Evolutionary conservation across 2,329 filamentous ascomycete species (phyloP), one percentile per base, ranked within the genome.

Genomic region (Calonectria hawksworthii): DNA sequence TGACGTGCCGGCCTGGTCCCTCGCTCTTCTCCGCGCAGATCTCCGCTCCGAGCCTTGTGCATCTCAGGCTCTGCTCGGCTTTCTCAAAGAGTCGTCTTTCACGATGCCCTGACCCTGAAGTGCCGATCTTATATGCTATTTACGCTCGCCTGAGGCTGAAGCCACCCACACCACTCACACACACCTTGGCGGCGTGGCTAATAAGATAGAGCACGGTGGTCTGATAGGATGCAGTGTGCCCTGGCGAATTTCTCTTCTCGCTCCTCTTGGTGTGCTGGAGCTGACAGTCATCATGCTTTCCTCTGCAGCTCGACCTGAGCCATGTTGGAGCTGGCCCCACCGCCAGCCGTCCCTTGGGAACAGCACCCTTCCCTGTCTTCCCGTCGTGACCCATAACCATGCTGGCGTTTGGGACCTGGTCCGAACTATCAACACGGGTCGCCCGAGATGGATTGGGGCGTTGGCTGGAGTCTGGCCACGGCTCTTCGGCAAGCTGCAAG

Each of bases 241-340:
- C 66, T 73, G 51, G 59, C 66, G 59, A 59, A 41, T 47, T 41
- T 51, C 50, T 51, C 41, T 36, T 50, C 68, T 18, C n/a, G 51
- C 47, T 11, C 5, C 26, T 61, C 30, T 67, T 70, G 68, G 59
- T 67, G 72, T 61, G 51, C 68, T 65, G 13, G 59, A 65, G 59
- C 59, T 72, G 63, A 74, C 68, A 16, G 67, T 68, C 54, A 71
- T 67, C 72, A n/a, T 64, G 61, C 54, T 61, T 32, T 47, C 41
- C 47, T 63, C 52, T 74, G 72, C 72, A 74, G 72, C 72, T 68
- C 41, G 52, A 65, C 72, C 72, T 68, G 72, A 74, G 64, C 36
- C 47, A 50, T 74, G 54, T 70, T 51, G 28, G 50, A 41, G 14
- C 11, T 6, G 32, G 71, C 51, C 72, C 72, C 72, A 73, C 72